Evolutionary conservation across 164 flowering plant genomes (phyloP).

Genomic region (Malania oleifera): DNA sequence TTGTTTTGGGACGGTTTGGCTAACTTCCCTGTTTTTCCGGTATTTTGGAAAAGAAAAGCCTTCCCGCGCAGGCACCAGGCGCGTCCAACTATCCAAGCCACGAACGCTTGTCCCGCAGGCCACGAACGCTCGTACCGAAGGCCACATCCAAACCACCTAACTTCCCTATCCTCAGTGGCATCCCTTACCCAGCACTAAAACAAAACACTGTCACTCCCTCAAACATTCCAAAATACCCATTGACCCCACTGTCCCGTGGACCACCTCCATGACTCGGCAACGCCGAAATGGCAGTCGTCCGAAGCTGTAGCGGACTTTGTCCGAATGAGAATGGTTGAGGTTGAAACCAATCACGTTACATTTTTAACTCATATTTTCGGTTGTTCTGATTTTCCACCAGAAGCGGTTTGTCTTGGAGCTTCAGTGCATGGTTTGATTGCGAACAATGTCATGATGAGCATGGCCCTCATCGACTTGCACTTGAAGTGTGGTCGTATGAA

Average conservation of each 20-base stretch:
- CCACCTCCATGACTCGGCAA: conserved; percentile 42
- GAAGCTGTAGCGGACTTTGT: conserved; percentile 35
- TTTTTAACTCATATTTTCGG: conserved; percentile 49
- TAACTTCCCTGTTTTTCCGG: no score
- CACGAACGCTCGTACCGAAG: conserved; percentile 1
- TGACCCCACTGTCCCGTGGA: conserved; percentile 43
- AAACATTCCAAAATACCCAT: conserved; percentile 11
- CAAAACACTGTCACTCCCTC: conserved; percentile 1
- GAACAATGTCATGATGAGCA: conserved; percentile 45
- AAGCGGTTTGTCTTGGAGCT: conserved; percentile 22
- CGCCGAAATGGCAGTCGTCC: conserved; percentile 31
- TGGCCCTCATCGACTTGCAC: conserved; percentile 45
- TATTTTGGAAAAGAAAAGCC: conserved; percentile 15
- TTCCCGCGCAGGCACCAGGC: conserved; percentile 19
- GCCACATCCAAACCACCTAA: conserved; percentile 7
- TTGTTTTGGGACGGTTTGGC: no score
- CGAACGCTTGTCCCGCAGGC: conserved; percentile 14
- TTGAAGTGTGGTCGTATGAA: conserved; percentile 31
- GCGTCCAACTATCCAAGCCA: conserved; percentile 14
- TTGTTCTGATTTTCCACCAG: conserved; percentile 29
- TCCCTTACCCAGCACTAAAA: no score
- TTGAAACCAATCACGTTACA: conserved; percentile 48
- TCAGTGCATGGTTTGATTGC: conserved; percentile 44
- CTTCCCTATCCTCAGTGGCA: conserved; percentile 2
- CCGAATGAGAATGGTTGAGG: conserved; percentile 39